Percentiles rank a stretch among this genome's conserved stretches.
phyloP scores from a whole-genome alignment of 805 yeast genomes.

The Isabelozyma gotoi region DNA sequence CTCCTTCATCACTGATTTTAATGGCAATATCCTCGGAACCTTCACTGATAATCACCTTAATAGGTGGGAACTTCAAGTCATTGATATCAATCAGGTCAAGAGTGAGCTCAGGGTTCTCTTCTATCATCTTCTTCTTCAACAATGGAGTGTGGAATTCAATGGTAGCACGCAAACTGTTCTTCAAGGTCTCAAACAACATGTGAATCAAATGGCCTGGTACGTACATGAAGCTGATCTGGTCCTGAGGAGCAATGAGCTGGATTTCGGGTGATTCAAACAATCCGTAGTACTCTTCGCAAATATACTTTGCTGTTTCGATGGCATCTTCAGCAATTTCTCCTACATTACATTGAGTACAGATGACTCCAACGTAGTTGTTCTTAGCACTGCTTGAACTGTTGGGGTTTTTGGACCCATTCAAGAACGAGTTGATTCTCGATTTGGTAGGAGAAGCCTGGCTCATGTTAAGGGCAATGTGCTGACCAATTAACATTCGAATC shows the following conservation, averaged over 20 bases:
- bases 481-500: slow-evolving; percentile 92
- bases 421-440: slow-evolving; percentile 32
- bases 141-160: slow-evolving; percentile 73
- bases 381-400: slow-evolving; percentile 8
- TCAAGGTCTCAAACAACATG: slow-evolving; percentile 85
- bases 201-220: slow-evolving; percentile 92
- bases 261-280: slow-evolving; percentile 84
- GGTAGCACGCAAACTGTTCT: slow-evolving; percentile 85
- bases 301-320: slow-evolving; percentile 84
- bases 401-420: slow-evolving; percentile 27
- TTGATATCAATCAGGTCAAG: slow-evolving; percentile 45
- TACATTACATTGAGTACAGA: slow-evolving; percentile 81
- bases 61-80: slow-evolving; percentile 76
- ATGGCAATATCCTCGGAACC: slow-evolving; percentile 90
- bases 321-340: slow-evolving; percentile 84
- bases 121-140: slow-evolving; percentile 35
- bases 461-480: slow-evolving; percentile 79
- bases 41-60: slow-evolving; percentile 82
- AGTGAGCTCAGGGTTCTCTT: slow-evolving; percentile 40
- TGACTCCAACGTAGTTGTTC: slow-evolving; percentile 79
- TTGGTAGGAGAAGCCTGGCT: slow-evolving; percentile 51
- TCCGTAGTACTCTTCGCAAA: slow-evolving; percentile 90
- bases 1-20: slow-evolving; percentile 90
- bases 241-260: slow-evolving; percentile 70
- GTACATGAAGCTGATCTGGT: slow-evolving; percentile 76